phyloP scores from a whole-genome alignment of 2,329 filamentous ascomycete species.

The Phyllosticta citriasiana region DNA sequence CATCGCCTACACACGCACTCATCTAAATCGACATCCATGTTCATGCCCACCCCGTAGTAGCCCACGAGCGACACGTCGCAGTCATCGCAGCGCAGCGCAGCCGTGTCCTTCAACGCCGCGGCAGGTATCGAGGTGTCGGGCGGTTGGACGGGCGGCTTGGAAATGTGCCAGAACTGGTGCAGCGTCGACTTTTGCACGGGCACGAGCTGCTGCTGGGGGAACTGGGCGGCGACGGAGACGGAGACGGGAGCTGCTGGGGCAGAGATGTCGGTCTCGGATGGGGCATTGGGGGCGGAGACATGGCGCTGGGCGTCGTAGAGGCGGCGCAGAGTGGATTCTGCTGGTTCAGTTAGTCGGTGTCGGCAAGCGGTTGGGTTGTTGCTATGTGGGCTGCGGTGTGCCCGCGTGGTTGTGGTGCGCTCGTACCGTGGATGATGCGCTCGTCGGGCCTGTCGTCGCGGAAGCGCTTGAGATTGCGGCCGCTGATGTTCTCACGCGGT shows the following conservation, averaged over 20 bases:
- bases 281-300: conserved; percentile 15
- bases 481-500: conserved; percentile 22
- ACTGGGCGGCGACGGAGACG: conserved; percentile 12
- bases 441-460: conserved; percentile 50
- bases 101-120: background rate
- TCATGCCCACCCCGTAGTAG: conserved; percentile 26
- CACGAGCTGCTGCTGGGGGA: conserved; percentile 6
- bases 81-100: conserved; percentile 31
- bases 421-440: conserved; percentile 43
- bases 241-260: conserved; percentile 11
- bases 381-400: background rate
- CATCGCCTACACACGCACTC: conserved; percentile 27
- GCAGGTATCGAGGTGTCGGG: conserved; percentile 10
- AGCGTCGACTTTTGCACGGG: conserved; percentile 25
- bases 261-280: conserved; percentile 16
- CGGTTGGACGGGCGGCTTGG: conserved; percentile 21
- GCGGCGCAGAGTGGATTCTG: conserved; percentile 36
- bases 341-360: conserved; percentile 14
- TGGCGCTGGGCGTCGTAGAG: conserved; percentile 35
- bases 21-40: conserved; percentile 30
- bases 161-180: conserved; percentile 38
- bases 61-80: conserved; percentile 29
- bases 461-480: conserved; percentile 49
- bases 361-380: conserved; percentile 1
- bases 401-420: background rate